Conservation (phyloP, 768 basidiomycete genomes). For the Pulveroboletus sp. region DNA sequence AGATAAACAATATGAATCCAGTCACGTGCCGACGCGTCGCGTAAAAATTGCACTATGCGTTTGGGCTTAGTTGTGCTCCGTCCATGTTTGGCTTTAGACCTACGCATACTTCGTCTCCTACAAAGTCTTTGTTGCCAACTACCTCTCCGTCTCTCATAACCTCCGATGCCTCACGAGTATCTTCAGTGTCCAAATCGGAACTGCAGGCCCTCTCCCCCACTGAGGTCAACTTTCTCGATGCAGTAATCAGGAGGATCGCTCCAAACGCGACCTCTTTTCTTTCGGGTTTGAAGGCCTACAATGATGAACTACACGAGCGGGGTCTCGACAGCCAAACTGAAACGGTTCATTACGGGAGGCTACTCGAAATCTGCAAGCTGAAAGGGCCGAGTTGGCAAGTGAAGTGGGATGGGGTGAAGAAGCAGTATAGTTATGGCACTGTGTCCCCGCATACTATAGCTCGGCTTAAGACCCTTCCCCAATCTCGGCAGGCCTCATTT, state of each 20-base stretch:
- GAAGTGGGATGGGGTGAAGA: constrained; percentile 74
- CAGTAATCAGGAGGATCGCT: constrained; percentile 65
- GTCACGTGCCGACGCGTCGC: constrained; percentile 28
- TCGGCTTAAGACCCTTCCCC: constrained; percentile 16
- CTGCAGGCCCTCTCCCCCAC: constrained; percentile 44
- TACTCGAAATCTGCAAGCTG: constrained; percentile 78
- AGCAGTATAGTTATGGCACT: constrained; percentile 41
- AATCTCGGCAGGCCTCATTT: constrained; percentile 12
- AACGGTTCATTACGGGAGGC: constrained; percentile 74
- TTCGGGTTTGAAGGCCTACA: constrained; percentile 81
- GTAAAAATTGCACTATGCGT: constrained; percentile 17
- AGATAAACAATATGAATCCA: constrained; percentile 17
- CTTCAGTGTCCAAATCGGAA: constrained; percentile 42
- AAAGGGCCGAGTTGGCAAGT: constrained; percentile 77
- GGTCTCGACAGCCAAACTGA: constrained; percentile 74
- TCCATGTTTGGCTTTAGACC: constrained; percentile 46
- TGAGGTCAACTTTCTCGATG: constrained; percentile 71
- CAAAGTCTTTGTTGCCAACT: constrained; percentile 26
- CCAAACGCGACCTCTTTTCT: constrained; percentile 70
- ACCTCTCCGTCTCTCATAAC: constrained; percentile 4
- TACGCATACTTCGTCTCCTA: constrained; percentile 44
- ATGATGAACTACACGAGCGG: constrained; percentile 66
- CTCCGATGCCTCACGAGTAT: constrained; percentile 39
- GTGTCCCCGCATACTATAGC: constrained; percentile 10
- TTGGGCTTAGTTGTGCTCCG: background rate